Evolutionary conservation across 495 filamentous ascomycete genomes (phyloP), one percentile per base, ranked within the genome.

Genomic region (Trichoderma reesei): DNA sequence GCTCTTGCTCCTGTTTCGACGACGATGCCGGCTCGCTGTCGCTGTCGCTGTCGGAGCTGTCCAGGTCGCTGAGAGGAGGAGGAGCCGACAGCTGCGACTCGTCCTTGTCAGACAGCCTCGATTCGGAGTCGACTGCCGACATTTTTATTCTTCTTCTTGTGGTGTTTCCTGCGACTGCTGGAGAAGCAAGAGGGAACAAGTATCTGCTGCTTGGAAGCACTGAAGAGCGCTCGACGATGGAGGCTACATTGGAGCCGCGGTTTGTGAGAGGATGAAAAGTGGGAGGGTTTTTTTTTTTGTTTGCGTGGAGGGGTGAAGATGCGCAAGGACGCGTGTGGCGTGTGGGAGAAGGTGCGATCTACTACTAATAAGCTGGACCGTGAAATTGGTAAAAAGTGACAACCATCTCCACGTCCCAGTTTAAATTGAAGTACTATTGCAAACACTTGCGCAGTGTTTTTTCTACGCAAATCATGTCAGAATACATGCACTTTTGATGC

Each of bases 81-180:
- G 65, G 26, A 20, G 71, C 68, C 39, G 70, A 71, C 26, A 69
- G 56, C 14, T 71, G 67, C 39, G 71, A 63, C 18, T 72, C 70
- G 54, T 70, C 72, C 13, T 60, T 46, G 0, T 67, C 68, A n/a
- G 73, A 67, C 31, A 48, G 56, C 61, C 64, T 72, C 34, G 56
- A 68, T 6, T 68, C 67, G 16, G 71, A 67, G 33, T 70, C 69
- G 37, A 56, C 16, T 13, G 61, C 61, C 46, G 68, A 68, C 11
- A 69, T 70, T 68, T 72, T 76, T 16, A 3, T 59, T 26, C 26
- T 26, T 26, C 26, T 26, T 26, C 26, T 26, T 26, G 1, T 26
- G 26, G 26, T 26, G 26, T 26, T 26, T 26, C 26, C 26, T 26
- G 26, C 26, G 26, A n/a, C 16, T 6, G 31, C 44, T 3, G n/a